These are phyloP conservation scores for Bjerkandera adusta DNA, from an alignment of 1,284 basidiomycete genomes.

Conservation along the genomic window DNA sequence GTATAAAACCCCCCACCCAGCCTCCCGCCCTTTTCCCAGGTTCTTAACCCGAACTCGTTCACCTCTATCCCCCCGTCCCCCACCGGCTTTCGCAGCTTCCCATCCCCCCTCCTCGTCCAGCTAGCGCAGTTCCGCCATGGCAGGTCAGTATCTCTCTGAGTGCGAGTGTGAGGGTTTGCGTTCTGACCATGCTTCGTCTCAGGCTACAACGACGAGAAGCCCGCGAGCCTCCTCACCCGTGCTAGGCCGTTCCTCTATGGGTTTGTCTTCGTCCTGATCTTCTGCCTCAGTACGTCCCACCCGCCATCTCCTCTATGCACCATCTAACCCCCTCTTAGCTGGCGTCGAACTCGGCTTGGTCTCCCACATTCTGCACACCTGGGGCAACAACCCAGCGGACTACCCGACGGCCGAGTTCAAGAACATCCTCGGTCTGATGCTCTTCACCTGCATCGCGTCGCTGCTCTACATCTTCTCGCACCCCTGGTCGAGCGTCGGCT, in stretches of 20 bases:
- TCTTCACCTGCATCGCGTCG: slow-evolving; percentile 11
- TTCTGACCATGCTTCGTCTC: background rate
- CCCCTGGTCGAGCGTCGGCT: slow-evolving; percentile 3
- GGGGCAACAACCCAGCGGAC: slow-evolving; percentile 5
- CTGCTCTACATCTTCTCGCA: slow-evolving; percentile 9
- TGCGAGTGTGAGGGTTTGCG: background rate
- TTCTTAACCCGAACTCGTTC: slow-evolving; percentile 6
- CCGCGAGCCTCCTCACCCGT: background rate
- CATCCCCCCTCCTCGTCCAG: background rate
- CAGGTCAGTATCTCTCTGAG: slow-evolving; percentile 3
- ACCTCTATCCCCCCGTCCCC: background rate
- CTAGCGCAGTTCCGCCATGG: background rate
- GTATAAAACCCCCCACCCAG: slow-evolving; percentile 2
- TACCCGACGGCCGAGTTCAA: slow-evolving; percentile 11
- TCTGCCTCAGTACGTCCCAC: slow-evolving; percentile 5
- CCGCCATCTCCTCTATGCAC: background rate
- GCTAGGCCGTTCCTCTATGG: slow-evolving; percentile 1
- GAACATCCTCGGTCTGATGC: slow-evolving; percentile 9
- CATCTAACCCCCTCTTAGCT: background rate
- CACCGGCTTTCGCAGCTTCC: background rate
- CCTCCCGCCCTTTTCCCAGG: background rate
- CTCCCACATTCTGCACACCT: slow-evolving; percentile 8
- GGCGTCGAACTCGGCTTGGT: slow-evolving; percentile 11
- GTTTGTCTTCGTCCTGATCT: slow-evolving; percentile 5
- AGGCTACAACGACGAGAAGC: slow-evolving; percentile 6